Conservation (phyloP, 1,284 basidiomycete species). For the Fistulinella staudtii region DNA sequence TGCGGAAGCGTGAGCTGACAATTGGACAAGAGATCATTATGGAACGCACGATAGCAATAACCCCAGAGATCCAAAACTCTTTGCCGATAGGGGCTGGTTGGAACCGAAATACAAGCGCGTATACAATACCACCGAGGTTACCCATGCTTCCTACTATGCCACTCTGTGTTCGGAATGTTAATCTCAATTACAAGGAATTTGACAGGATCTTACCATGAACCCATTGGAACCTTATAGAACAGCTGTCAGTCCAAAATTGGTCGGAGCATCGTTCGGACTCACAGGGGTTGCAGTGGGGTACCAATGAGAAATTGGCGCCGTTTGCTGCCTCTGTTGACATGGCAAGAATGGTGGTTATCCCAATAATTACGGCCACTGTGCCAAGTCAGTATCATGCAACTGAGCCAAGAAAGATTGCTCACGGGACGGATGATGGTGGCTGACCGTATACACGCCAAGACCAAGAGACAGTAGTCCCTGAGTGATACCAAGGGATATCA, state of each 20-base stretch:
- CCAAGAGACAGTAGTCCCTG: slow-evolving; percentile 49
- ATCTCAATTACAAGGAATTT: neutral
- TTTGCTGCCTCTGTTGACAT: slow-evolving; percentile 41
- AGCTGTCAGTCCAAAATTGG: slow-evolving; percentile 18
- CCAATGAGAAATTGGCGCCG: slow-evolving; percentile 52
- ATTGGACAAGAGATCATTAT: no score
- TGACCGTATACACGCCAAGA: slow-evolving; percentile 45
- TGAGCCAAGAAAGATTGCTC: neutral
- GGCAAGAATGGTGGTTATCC: slow-evolving; percentile 24
- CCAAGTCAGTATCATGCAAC: neutral
- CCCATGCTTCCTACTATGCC: slow-evolving; percentile 53
- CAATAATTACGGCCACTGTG: slow-evolving; percentile 28
- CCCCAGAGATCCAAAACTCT: slow-evolving; percentile 46
- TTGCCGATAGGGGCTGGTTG: slow-evolving; percentile 38
- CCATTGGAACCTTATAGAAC: slow-evolving; percentile 31
- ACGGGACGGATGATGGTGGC: slow-evolving; percentile 24
- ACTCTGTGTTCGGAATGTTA: slow-evolving; percentile 24
- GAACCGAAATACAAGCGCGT: slow-evolving; percentile 50
- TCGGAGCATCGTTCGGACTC: slow-evolving; percentile 9
- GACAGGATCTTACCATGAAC: slow-evolving; percentile 28
- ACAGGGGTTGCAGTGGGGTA: slow-evolving; percentile 51
- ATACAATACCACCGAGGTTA: slow-evolving; percentile 52
- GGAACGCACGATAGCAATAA: slow-evolving; percentile 33
- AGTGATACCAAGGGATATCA: slow-evolving; percentile 40
- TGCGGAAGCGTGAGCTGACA: neutral